Evolutionary conservation across 1,284 basidiomycete species (phyloP), one percentile per base, ranked within the genome.

Genomic region (Paramarasmius palmivorus): DNA sequence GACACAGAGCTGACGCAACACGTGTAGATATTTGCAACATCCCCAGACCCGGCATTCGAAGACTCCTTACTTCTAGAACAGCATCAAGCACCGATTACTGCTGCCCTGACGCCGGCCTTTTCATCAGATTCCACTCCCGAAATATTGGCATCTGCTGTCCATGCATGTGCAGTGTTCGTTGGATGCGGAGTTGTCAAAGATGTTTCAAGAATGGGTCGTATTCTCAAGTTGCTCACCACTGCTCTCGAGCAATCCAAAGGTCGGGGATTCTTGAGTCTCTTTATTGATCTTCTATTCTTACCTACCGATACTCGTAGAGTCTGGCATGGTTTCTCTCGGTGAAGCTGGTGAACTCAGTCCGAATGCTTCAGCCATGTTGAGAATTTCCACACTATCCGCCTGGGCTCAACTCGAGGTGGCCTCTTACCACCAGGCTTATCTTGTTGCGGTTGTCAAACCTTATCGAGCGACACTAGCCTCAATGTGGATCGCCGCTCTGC

Each of bases 21-120:
- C 36, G 52, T 37, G 5, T 51, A 95, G 91, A 83, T 87, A 50
- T 99, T 98, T 70, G 84, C 92, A 3, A 73, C 78, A 22, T 85
- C 93, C 2, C 92, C 92, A 1, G 97, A 99, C 71, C 92, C 95
- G 1, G 95, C 95, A 56, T 98, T 95, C 64, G 89, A 93, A 41
- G 92, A 93, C 57, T 85, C 93, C 0, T 76, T 95, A 3, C 75
- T 99, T 1, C 79, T 99, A n/a, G 96, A 99, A 67, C 97, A 99
- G 68, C 92, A 98, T 69, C 96, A 99, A 73, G 97, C 97, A 0
- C 96, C 97, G 0, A 97, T 99, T 56, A 96, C 96, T 1, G 94
- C 97, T 2, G 97, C 97, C 0, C 79, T 99, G n/a, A 99, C 95
- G 0, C 96, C 97, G 0, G 95, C 96, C 0, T 99, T 99, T 65